Evolutionary conservation across 2,329 filamentous ascomycete species (phyloP).

Genomic region (Aureobasidium melanogenum): DNA sequence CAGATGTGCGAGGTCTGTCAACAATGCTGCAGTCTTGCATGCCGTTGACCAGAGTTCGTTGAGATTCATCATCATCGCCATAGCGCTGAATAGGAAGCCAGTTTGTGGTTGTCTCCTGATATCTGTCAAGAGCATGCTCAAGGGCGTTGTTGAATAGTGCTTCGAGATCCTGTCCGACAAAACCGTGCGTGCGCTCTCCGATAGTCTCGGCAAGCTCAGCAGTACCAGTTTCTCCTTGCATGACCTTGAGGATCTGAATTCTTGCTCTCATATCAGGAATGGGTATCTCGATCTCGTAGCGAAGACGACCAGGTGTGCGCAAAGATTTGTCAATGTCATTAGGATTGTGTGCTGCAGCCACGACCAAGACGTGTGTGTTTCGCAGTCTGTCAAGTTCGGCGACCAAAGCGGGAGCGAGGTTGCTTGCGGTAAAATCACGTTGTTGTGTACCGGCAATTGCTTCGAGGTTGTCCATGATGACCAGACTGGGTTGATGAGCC

Average conservation of each 20-base stretch:
- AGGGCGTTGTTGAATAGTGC: constrained; percentile 51
- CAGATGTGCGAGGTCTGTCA: neutral
- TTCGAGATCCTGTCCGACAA: constrained; percentile 69
- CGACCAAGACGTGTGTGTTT: constrained; percentile 55
- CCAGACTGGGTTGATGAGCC: constrained; percentile 61
- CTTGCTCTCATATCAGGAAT: constrained; percentile 65
- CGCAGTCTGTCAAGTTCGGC: constrained; percentile 49
- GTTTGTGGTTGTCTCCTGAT: constrained; percentile 17
- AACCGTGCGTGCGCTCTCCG: constrained; percentile 74
- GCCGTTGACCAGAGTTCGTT: neutral
- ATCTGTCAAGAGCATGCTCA: constrained; percentile 27
- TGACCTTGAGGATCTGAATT: constrained; percentile 61
- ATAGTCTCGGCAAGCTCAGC: constrained; percentile 47
- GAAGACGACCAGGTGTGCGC: constrained; percentile 56
- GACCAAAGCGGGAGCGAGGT: constrained; percentile 32
- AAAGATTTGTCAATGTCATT: constrained; percentile 64
- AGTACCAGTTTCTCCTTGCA: constrained; percentile 43
- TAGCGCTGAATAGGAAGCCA: neutral
- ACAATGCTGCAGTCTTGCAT: neutral
- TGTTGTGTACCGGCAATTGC: constrained; percentile 53
- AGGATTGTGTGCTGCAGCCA: constrained; percentile 65
- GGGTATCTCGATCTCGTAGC: constrained; percentile 60
- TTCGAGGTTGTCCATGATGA: constrained; percentile 73
- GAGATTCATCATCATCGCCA: neutral
- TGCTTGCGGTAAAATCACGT: constrained; percentile 30